Base-by-base conservation (phyloP, 1,284 basidiomycete species). In the Trichosporon sp. region DNA sequence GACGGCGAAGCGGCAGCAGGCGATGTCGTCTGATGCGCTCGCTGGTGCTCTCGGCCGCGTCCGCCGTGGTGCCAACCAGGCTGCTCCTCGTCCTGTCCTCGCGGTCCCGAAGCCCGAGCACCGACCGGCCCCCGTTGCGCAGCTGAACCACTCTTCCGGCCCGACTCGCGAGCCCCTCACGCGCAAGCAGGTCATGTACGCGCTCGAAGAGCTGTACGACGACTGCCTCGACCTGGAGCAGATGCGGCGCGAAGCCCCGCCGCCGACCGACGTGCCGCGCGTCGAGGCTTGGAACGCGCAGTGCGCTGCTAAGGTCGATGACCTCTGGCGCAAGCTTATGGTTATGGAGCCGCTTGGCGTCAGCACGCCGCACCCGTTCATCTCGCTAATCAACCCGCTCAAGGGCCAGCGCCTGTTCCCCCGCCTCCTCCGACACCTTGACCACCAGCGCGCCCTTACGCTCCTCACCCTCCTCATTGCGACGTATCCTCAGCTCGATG, bases 41-140 rank as follows among this genome's bases (percentile, higher is more conserved):
- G 93, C 96, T 81, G 95, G 96, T 63, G 95, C 95, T 7, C 85
- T 99, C 7, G 96, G 96, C 91, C n/a, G 91, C 89, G 67, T 89
- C 63, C 92, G 95, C 74, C 66, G 66, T 21, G 64, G 64, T 7
- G 71, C 70, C 10, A 71, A 69, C 57, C 76, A 74, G 33, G 92
- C 92, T 34, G 93, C 93, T n/a, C 96, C 95, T 25, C 87, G 95
- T 54, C 95, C 96, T 70, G 86, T 99, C 46, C 85, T 99, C 4
- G 93, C 98, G 78, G 90, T 99, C 54, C 84, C 84, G 60, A 69
- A 70, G 54, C 67, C 70, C n/a, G 69, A 72, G 44, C 61, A 72
- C 54, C 71, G 74, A 3, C 49, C 49, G 9, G 49, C 49, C 25
- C 85, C 87, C 1, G 71, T 71, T 49, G 70, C 66, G 49, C 66